Percentiles rank a stretch among this genome's conserved stretches.
Conservation (phyloP, 768 basidiomycete species). For the Termitomyces sp. region DNA sequence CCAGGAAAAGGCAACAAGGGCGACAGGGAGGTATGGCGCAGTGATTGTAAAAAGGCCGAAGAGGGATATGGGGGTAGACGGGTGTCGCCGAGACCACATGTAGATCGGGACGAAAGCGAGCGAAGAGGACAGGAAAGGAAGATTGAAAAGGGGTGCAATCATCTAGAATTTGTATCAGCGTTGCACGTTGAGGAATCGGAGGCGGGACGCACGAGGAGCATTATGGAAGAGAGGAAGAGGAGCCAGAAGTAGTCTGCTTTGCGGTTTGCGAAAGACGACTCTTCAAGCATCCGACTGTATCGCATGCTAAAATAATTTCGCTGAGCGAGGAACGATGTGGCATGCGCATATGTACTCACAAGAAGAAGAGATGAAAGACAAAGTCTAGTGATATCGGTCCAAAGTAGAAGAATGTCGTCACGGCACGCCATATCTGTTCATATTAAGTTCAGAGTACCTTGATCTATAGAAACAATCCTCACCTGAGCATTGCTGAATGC, state of each 20-base stretch:
- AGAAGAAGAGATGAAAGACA: slow-evolving; percentile 97
- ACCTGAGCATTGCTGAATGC: slow-evolving; percentile 84
- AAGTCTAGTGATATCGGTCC: slow-evolving; percentile 92
- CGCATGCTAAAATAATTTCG: slow-evolving; percentile 73
- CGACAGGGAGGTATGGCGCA: slow-evolving; percentile 92
- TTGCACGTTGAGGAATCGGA: background rate
- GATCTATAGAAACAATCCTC: slow-evolving; percentile 14
- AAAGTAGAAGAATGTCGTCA: slow-evolving; percentile 96
- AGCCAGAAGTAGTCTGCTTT: slow-evolving; percentile 97
- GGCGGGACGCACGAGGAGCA: slow-evolving; percentile 72
- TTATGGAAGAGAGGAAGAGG: slow-evolving; percentile 74
- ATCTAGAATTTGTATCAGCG: slow-evolving; percentile 38
- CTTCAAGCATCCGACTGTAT: slow-evolving; percentile 95
- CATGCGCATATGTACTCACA: slow-evolving; percentile 56
- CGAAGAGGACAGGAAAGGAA: slow-evolving; percentile 91
- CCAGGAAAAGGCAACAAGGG: slow-evolving; percentile 87
- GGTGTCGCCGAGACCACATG: slow-evolving; percentile 94
- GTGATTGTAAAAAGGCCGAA: slow-evolving; percentile 95
- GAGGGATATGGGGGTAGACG: slow-evolving; percentile 91
- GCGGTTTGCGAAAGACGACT: slow-evolving; percentile 89
- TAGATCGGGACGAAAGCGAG: slow-evolving; percentile 96
- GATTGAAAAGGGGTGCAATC: slow-evolving; percentile 84
- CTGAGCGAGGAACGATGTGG: background rate
- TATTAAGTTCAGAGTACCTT: slow-evolving; percentile 2
- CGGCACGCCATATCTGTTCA: slow-evolving; percentile 76